Conservation (phyloP, 352 stramenopile genomes). For the Phytophthora constricta region DNA sequence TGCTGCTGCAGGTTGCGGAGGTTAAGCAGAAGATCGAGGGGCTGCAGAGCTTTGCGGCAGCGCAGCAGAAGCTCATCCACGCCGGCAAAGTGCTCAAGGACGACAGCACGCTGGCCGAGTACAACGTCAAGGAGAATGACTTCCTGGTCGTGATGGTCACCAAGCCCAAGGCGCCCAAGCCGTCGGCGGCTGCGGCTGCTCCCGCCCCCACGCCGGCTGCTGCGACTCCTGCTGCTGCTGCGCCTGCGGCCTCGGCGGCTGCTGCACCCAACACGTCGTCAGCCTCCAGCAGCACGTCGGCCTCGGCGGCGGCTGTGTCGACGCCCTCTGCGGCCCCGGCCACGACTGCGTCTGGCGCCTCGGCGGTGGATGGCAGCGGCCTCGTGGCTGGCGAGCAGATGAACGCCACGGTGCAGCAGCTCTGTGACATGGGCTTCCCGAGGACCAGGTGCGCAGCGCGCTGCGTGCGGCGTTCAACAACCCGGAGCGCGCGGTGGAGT, state of each 20-base stretch:
- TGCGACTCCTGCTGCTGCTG: conserved; percentile 28
- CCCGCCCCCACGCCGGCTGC: conserved; percentile 38
- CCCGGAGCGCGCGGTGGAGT: conserved; percentile 86
- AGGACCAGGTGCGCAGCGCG: conserved; percentile 82
- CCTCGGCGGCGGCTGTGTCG: conserved; percentile 62
- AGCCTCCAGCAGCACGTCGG: conserved; percentile 71
- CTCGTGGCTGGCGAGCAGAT: conserved; percentile 44
- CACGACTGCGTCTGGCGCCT: conserved; percentile 36
- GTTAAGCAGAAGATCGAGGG: conserved; percentile 87
- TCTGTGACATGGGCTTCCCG: conserved; percentile 89
- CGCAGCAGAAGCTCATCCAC: conserved; percentile 89
- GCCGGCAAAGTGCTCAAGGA: conserved; percentile 90
- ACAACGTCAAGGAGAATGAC: conserved; percentile 89
- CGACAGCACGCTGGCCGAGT: conserved; percentile 78
- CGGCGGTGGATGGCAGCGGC: conserved; percentile 22
- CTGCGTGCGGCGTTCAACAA: conserved; percentile 89
- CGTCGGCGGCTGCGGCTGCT: conserved; percentile 45
- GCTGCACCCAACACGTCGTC: conserved; percentile 69
- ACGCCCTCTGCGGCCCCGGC: conserved; percentile 67
- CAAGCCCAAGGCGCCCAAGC: conserved; percentile 78
- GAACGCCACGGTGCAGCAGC: conserved; percentile 69
- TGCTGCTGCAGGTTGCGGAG: conserved; percentile 57
- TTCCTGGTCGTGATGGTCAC: conserved; percentile 91
- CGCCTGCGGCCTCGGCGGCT: conserved; percentile 27
- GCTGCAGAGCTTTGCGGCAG: conserved; percentile 69